phyloP scores from a whole-genome alignment of 148 eudicot species.

The Euryodendron excelsum region DNA sequence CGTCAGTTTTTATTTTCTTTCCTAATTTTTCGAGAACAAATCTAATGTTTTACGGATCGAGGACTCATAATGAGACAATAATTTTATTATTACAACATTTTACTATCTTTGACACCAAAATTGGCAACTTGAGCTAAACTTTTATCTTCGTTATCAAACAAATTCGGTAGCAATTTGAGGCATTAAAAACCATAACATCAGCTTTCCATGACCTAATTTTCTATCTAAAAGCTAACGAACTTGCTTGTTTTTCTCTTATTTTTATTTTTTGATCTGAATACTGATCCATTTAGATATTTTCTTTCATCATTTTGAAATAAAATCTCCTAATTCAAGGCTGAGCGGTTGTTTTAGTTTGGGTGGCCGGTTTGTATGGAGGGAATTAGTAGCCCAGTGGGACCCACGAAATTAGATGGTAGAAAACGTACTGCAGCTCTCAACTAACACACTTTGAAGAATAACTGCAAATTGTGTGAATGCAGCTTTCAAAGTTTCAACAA shows the following conservation, averaged over 20 bases:
- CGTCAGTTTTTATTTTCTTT: too few relatives aligned
- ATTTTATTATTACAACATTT: too few relatives aligned
- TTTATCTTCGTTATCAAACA: too few relatives aligned
- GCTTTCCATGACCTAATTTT: conserved; percentile 8
- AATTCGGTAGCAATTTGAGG: too few relatives aligned
- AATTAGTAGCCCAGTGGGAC: not conserved
- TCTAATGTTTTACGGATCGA: too few relatives aligned
- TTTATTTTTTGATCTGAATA: not conserved
- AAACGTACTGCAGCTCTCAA: not conserved
- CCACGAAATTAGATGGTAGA: not conserved
- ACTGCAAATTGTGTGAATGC: not conserved
- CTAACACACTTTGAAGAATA: not conserved
- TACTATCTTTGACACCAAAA: too few relatives aligned
- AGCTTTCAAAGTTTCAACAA: not conserved
- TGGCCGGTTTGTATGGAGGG: conserved; percentile 7
- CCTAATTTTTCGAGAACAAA: too few relatives aligned
- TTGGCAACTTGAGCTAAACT: too few relatives aligned
- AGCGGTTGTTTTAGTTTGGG: conserved; percentile 5
- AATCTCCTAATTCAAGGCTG: not conserved
- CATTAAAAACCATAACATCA: conserved; percentile 3
- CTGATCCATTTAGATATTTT: not conserved
- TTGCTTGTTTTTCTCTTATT: not conserved
- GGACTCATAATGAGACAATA: too few relatives aligned
- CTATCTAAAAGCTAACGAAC: conserved; percentile 3
- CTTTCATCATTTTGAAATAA: not conserved